phyloP scores from a whole-genome alignment of 2,329 filamentous ascomycete genomes.

The Whalleya microplaca region DNA sequence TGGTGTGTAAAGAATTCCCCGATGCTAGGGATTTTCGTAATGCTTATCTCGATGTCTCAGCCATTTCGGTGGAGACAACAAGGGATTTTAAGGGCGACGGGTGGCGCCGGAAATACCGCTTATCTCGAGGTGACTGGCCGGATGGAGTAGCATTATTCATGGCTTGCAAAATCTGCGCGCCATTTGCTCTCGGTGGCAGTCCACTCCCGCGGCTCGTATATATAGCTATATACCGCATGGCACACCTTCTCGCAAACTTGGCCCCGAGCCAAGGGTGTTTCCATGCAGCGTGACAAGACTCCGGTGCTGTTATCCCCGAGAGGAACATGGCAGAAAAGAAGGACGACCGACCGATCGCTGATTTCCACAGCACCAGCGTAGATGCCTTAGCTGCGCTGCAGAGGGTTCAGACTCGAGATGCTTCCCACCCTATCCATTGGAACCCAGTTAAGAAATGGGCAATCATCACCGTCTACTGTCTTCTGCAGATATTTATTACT shows the following conservation, averaged over 20 bases:
- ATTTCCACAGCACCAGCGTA: conserved; percentile 6
- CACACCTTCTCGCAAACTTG: conserved; percentile 5
- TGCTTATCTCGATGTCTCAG: background rate
- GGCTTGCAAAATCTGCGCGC: conserved; percentile 7
- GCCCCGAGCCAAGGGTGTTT: conserved; percentile 6
- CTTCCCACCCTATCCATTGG: conserved; percentile 37
- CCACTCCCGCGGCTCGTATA: conserved; percentile 6
- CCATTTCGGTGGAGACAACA: background rate
- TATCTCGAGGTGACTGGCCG: conserved; percentile 6
- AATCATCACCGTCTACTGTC: conserved; percentile 33
- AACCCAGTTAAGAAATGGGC: conserved; percentile 35
- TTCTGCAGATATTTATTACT: conserved; percentile 43
- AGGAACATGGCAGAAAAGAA: conserved; percentile 20
- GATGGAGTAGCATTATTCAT: conserved; percentile 10
- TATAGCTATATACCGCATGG: conserved; percentile 12
- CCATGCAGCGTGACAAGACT: conserved; percentile 3
- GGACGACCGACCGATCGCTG: conserved; percentile 1
- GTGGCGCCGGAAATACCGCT: conserved; percentile 1
- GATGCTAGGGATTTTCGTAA: background rate
- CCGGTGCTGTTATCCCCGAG: background rate
- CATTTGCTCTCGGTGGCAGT: background rate
- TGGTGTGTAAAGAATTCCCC: background rate
- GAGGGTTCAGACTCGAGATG: conserved; percentile 29
- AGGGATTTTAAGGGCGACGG: background rate
- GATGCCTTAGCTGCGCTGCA: conserved; percentile 33